Conservation (phyloP, 139 green algal species). For the Axilococcus clingmanii region DNA sequence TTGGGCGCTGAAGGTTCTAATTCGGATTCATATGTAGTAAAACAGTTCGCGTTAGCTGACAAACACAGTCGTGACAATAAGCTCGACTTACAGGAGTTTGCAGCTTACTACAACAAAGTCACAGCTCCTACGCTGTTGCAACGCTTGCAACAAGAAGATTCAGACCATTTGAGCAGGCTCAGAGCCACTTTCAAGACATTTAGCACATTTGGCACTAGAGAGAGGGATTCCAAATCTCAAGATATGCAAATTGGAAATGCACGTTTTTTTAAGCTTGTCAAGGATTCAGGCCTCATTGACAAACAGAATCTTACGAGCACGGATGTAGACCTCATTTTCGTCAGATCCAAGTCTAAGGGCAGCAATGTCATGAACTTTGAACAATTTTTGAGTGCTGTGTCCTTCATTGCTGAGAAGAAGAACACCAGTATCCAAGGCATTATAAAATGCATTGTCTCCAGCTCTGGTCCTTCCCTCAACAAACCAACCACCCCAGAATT, state of each 20-base stretch:
- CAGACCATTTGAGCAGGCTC: neutral
- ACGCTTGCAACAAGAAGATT: neutral
- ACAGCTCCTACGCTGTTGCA: slow-evolving; percentile 3
- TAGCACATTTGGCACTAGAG: slow-evolving; percentile 1
- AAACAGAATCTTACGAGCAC: neutral
- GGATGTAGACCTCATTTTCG: slow-evolving; percentile 9
- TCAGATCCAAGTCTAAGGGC: neutral
- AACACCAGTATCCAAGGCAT: too few relatives aligned
- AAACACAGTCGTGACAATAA: too few relatives aligned
- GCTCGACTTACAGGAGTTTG: too few relatives aligned
- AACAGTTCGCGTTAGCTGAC: too few relatives aligned
- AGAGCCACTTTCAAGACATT: neutral
- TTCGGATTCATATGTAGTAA: too few relatives aligned
- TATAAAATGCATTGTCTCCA: too few relatives aligned
- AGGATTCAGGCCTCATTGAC: neutral
- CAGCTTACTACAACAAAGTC: too few relatives aligned
- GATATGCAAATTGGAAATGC: neutral
- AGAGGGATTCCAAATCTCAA: neutral
- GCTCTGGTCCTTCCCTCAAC: neutral
- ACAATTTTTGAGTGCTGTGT: slow-evolving; percentile 5
- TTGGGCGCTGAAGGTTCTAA: too few relatives aligned
- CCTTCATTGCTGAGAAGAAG: neutral
- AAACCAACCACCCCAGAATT: neutral
- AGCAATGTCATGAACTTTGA: neutral
- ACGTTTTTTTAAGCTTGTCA: slow-evolving; percentile 1